Evolutionary conservation across 768 basidiomycete species (phyloP).

Genomic region (Hirschioporus abietinus): DNA sequence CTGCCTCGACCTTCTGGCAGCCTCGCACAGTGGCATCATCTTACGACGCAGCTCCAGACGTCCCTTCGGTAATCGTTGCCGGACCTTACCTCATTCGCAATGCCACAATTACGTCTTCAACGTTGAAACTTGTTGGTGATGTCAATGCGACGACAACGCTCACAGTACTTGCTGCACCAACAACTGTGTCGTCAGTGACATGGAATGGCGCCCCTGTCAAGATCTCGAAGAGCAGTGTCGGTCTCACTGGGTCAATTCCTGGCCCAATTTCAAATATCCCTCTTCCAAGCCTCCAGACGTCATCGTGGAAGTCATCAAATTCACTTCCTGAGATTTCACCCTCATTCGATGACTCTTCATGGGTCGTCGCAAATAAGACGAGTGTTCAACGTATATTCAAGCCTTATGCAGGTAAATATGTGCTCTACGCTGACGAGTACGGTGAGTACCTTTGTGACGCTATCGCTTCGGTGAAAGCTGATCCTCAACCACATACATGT

Average conservation of each 20-base stretch:
- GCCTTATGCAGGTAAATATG: constrained; percentile 9
- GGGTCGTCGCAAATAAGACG: constrained; percentile 23
- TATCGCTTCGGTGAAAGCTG: not conserved
- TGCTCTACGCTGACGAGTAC: constrained; percentile 21
- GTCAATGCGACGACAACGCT: constrained; percentile 19
- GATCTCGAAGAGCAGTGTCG: constrained; percentile 7
- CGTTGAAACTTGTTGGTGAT: constrained; percentile 22
- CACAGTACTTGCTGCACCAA: constrained; percentile 16
- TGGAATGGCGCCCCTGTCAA: constrained; percentile 24
- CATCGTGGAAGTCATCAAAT: constrained; percentile 21
- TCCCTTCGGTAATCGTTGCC: constrained; percentile 18
- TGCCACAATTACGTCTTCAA: constrained; percentile 15
- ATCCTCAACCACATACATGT: constrained; percentile 1
- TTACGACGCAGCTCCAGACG: constrained; percentile 17
- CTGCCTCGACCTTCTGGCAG: constrained; percentile 23
- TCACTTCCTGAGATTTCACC: constrained; percentile 23
- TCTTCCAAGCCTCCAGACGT: constrained; percentile 16
- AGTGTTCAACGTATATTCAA: constrained; percentile 20
- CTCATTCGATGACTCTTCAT: constrained; percentile 22
- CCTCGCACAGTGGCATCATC: constrained; percentile 9
- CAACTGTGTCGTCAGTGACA: constrained; percentile 14
- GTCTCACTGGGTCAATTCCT: constrained; percentile 13
- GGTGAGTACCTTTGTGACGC: constrained; percentile 17
- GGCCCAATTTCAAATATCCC: constrained; percentile 6
- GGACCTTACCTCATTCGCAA: constrained; percentile 29